These are phyloP conservation scores for Talaromyces funiculosus DNA, from an alignment of 2,329 filamentous ascomycete species.

Conservation along the genomic window DNA sequence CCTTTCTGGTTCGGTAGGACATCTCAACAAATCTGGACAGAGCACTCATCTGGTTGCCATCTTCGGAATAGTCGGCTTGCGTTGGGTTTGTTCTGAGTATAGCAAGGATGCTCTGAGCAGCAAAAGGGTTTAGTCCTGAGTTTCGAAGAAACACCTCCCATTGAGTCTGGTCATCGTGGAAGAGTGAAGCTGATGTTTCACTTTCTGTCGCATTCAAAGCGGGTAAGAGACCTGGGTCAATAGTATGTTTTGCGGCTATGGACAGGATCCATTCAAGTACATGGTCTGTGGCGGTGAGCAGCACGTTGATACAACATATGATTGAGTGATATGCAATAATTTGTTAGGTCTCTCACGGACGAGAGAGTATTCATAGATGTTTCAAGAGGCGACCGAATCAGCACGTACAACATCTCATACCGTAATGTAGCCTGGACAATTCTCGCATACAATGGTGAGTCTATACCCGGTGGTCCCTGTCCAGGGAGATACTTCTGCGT, in stretches of 20 bases:
- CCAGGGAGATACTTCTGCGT: slow-evolving; percentile 68
- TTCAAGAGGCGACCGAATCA: slow-evolving; percentile 5
- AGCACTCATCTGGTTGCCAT: slow-evolving; percentile 19
- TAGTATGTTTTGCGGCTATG: slow-evolving; percentile 12
- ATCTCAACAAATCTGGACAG: slow-evolving; percentile 55
- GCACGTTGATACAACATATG: slow-evolving; percentile 4
- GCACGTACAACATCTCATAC: slow-evolving; percentile 11
- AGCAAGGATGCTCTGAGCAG: slow-evolving; percentile 59
- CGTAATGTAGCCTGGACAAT: slow-evolving; percentile 46
- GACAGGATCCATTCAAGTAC: slow-evolving; percentile 10
- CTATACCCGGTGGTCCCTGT: slow-evolving; percentile 23
- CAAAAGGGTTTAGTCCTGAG: slow-evolving; percentile 64
- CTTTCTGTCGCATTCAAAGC: slow-evolving; percentile 9
- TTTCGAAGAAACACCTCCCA: slow-evolving; percentile 65
- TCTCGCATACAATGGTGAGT: slow-evolving; percentile 49
- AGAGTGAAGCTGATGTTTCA: slow-evolving; percentile 6
- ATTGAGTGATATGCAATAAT: slow-evolving; percentile 1
- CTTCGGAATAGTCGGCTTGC: background rate
- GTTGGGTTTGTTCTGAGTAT: slow-evolving; percentile 14
- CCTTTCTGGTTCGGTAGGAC: slow-evolving; percentile 45
- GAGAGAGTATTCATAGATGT: background rate
- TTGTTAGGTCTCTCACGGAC: slow-evolving; percentile 5
- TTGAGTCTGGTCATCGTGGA: slow-evolving; percentile 55
- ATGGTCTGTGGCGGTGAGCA: slow-evolving; percentile 4
- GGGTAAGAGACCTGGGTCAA: background rate